These are phyloP conservation scores for Diaporthe humulicola DNA, from an alignment of 2,329 filamentous ascomycete genomes.

Conservation along the genomic window DNA sequence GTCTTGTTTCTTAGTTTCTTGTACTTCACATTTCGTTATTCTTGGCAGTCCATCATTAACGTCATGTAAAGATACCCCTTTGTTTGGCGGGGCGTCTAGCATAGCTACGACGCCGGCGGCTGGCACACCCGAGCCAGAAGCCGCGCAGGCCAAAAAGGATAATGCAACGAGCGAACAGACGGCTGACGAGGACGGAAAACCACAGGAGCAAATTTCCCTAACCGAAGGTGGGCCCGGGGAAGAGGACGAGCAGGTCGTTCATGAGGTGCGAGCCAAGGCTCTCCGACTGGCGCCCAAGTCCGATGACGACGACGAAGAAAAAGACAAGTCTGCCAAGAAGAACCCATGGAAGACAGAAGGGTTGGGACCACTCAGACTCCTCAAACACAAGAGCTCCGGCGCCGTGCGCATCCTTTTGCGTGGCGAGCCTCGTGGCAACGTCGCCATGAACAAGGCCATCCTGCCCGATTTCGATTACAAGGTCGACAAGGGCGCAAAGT, in stretches of 20 bases:
- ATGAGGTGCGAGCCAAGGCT: conserved; percentile 79
- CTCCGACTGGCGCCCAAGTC: conserved; percentile 68
- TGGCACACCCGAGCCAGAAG: conserved; percentile 70
- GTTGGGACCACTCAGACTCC: conserved; percentile 77
- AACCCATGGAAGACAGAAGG: conserved; percentile 78
- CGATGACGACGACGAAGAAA: conserved; percentile 59
- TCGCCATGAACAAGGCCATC: conserved; percentile 79
- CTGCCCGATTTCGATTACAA: conserved; percentile 74
- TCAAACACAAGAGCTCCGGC: conserved; percentile 79
- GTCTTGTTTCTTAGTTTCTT: conserved; percentile 29
- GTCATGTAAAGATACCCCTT: conserved; percentile 66
- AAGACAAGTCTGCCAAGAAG: conserved; percentile 55
- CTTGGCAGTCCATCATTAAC: conserved; percentile 50
- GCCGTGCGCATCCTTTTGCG: conserved; percentile 78
- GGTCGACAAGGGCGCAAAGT: conserved; percentile 66
- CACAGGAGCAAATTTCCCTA: conserved; percentile 75
- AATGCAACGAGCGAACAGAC: conserved; percentile 52
- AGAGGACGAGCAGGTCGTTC: conserved; percentile 77
- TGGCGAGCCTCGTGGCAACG: conserved; percentile 79
- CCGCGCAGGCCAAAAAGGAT: conserved; percentile 55
- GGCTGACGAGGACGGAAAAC: conserved; percentile 69
- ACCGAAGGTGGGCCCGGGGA: conserved; percentile 76
- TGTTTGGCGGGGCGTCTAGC: conserved; percentile 71
- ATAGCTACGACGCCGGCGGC: conserved; percentile 71
- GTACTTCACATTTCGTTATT: conserved; percentile 39